Conservation (phyloP, 176 grass and related monocot species). For the Alopecurus myosuroides region DNA sequence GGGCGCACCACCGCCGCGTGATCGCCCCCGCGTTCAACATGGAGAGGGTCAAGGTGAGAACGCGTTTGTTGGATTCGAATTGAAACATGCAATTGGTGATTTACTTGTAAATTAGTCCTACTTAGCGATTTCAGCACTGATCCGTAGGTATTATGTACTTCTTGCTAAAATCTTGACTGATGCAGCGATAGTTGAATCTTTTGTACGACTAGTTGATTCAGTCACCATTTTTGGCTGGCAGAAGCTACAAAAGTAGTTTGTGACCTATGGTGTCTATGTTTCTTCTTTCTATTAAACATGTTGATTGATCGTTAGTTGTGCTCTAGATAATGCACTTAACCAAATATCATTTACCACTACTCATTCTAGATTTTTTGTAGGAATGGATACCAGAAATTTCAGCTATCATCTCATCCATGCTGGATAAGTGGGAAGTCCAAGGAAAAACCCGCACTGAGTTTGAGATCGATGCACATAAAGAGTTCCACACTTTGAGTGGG, state of each 20-base stretch:
- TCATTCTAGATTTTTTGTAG: constrained; percentile 16
- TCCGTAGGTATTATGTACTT: not conserved
- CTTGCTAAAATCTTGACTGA: not conserved
- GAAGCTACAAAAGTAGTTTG: not conserved
- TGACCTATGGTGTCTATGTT: not conserved
- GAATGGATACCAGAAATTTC: constrained; percentile 78
- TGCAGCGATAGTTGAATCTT: not conserved
- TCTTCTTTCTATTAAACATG: not conserved
- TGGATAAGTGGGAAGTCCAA: constrained; percentile 61
- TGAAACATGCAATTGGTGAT: not conserved
- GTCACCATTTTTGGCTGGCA: not conserved
- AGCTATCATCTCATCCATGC: constrained; percentile 28
- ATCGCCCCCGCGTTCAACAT: constrained; percentile 84
- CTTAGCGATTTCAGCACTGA: not conserved
- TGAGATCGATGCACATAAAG: constrained; percentile 65
- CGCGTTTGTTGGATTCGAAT: not conserved
- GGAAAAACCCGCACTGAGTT: constrained; percentile 36
- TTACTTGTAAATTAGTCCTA: not conserved
- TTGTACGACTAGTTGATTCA: not conserved
- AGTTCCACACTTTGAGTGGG: constrained; percentile 51
- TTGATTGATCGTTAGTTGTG: not conserved
- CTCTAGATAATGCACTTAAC: not conserved
- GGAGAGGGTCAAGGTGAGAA: constrained; percentile 65
- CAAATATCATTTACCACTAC: not conserved
- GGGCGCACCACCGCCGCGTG: constrained; percentile 63